phyloP scores from a whole-genome alignment of 495 filamentous ascomycete species.

The Delitschia confertaspora region DNA sequence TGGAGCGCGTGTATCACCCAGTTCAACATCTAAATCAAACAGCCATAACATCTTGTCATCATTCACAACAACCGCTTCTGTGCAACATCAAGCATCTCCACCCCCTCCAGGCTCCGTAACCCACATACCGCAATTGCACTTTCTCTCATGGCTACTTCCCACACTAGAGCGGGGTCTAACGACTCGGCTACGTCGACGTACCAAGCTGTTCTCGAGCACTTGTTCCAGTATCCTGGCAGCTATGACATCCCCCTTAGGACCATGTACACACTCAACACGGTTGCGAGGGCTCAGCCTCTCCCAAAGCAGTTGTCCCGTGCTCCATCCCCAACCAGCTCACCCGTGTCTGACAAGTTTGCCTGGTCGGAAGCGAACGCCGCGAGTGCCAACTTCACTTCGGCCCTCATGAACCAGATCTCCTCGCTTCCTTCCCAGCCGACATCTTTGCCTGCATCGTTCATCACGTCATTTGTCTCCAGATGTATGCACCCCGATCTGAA shows the following conservation, averaged over 20 bases:
- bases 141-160: no score
- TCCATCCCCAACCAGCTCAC: constrained; percentile 25
- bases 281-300: constrained; percentile 40
- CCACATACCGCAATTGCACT: no score
- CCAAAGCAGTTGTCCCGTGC: constrained; percentile 31
- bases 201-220: constrained; percentile 55
- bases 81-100: no score
- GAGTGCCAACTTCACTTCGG: constrained; percentile 53
- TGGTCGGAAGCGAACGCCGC: constrained; percentile 36
- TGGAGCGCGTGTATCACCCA: no score
- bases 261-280: constrained; percentile 65
- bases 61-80: no score
- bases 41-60: no score
- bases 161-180: no score
- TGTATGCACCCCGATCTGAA: constrained; percentile 51
- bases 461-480: constrained; percentile 55
- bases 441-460: constrained; percentile 58
- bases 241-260: constrained; percentile 68
- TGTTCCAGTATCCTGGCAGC: constrained; percentile 53
- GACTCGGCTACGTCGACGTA: constrained; percentile 31
- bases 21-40: no score
- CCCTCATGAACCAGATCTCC: constrained; percentile 55
- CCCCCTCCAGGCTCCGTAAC: no score
- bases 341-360: constrained; percentile 34
- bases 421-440: constrained; percentile 54